These are phyloP conservation scores for Geotrichum phurueaensis DNA, from an alignment of 1,139 yeast genomes.

Conservation along the genomic window DNA sequence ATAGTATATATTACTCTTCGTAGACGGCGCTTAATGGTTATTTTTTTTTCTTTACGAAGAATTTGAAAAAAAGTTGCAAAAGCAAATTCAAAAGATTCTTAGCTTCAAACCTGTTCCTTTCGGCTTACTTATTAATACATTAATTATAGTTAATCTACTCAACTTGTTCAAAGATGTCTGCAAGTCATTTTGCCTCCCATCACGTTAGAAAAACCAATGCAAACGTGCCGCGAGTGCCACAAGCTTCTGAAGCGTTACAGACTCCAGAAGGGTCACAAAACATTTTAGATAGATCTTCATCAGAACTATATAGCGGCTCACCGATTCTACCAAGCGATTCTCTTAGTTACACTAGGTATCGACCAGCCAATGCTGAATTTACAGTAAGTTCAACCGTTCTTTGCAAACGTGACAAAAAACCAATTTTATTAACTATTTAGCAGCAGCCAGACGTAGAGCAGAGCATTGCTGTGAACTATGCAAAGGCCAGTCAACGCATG, in stretches of 20 bases:
- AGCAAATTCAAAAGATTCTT: no score
- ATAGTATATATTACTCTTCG: not conserved
- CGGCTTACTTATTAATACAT: not conserved
- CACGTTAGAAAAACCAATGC: not conserved
- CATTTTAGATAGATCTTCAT: not conserved
- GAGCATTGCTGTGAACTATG: not conserved
- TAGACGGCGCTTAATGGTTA: not conserved
- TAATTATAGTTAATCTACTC: no score
- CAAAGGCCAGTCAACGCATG: not conserved
- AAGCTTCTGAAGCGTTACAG: not conserved
- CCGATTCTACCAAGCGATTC: not conserved
- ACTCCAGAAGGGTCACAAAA: not conserved
- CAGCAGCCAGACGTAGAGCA: not conserved
- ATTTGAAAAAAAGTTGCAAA: no score
- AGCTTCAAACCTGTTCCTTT: not conserved
- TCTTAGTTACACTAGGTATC: not conserved
- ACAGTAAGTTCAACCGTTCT: not conserved
- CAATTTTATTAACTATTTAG: not conserved
- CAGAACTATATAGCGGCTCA: not conserved
- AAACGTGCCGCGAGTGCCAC: not conserved
- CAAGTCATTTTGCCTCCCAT: not conserved
- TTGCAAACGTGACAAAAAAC: not conserved
- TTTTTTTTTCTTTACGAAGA: not conserved
- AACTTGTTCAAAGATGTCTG: not conserved
- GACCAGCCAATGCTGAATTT: not conserved